These are phyloP conservation scores for Russula abietina DNA, from an alignment of 768 basidiomycete species.

Conservation along the genomic window DNA sequence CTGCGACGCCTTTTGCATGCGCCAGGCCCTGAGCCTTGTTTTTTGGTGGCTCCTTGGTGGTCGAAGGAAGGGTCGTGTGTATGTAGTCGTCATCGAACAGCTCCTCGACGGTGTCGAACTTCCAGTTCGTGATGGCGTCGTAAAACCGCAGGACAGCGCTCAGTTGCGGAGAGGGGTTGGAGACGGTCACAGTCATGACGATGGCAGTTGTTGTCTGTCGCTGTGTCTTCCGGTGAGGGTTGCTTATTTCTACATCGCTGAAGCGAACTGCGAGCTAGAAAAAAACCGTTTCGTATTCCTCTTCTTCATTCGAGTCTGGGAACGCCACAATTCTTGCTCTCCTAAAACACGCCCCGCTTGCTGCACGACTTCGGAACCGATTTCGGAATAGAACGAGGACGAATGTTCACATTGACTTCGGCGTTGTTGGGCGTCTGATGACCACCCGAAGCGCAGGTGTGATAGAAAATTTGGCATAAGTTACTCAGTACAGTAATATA, in stretches of 20 bases:
- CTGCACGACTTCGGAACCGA: background rate
- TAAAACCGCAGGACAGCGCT: constrained; percentile 4
- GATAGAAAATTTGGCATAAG: no score
- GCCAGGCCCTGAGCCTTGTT: constrained; percentile 7
- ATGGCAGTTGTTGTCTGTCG: background rate
- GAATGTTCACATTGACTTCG: background rate
- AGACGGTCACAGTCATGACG: background rate
- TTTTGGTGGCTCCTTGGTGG: constrained; percentile 1
- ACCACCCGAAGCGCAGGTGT: no score
- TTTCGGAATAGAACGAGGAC: background rate
- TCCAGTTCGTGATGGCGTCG: constrained; percentile 6
- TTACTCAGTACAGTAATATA: no score
- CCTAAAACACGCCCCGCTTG: background rate
- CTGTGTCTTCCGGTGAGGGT: background rate
- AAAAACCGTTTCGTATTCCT: background rate
- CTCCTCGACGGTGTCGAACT: background rate
- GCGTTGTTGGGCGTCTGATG: no score
- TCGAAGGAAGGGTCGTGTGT: constrained; percentile 4
- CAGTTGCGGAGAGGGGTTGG: constrained; percentile 13
- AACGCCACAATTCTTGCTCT: no score
- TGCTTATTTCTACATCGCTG: background rate
- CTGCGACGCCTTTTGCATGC: background rate
- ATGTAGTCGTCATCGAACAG: constrained; percentile 4
- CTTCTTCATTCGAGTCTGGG: no score
- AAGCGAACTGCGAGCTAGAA: background rate